Evolutionary conservation across 768 basidiomycete species (phyloP).

Genomic region (Leccinum disarticulatum): DNA sequence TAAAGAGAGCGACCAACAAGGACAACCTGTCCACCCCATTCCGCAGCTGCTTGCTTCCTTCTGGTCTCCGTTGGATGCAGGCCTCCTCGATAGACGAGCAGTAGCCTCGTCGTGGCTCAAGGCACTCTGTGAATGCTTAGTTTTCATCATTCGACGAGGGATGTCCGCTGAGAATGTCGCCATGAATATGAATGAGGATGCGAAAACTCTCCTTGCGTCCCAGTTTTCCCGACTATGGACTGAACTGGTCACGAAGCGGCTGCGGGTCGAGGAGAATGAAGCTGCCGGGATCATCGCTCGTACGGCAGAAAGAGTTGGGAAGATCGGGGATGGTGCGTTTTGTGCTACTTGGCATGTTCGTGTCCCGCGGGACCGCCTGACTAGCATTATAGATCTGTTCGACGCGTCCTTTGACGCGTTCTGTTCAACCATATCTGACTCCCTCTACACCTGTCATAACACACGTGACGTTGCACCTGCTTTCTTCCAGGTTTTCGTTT

Average conservation of each 20-base stretch:
- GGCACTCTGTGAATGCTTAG: constrained; percentile 66
- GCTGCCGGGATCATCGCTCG: constrained; percentile 47
- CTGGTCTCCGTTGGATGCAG: constrained; percentile 72
- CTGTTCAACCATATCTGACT: constrained; percentile 13
- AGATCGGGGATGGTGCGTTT: constrained; percentile 45
- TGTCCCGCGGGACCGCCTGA: constrained; percentile 24
- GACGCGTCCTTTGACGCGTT: constrained; percentile 49
- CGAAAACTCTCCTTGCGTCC: constrained; percentile 38
- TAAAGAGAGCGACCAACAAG: background rate
- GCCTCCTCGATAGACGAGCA: constrained; percentile 24
- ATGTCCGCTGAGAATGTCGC: constrained; percentile 3
- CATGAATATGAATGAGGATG: constrained; percentile 3
- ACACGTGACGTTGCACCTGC: constrained; percentile 39
- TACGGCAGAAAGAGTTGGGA: constrained; percentile 43
- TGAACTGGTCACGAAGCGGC: constrained; percentile 40
- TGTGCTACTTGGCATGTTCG: constrained; percentile 14
- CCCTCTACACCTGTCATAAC: background rate
- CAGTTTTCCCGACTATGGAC: constrained; percentile 52
- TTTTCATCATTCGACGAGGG: constrained; percentile 49
- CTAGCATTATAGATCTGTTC: constrained; percentile 41
- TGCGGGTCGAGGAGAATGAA: constrained; percentile 47
- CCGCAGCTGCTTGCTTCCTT: constrained; percentile 67
- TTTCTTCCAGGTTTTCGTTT: constrained; percentile 46
- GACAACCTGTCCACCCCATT: constrained; percentile 30
- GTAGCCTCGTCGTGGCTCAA: constrained; percentile 60